These are phyloP conservation scores for Babesia microti DNA, from an alignment of 169 alveolate species.

Conservation along the genomic window DNA sequence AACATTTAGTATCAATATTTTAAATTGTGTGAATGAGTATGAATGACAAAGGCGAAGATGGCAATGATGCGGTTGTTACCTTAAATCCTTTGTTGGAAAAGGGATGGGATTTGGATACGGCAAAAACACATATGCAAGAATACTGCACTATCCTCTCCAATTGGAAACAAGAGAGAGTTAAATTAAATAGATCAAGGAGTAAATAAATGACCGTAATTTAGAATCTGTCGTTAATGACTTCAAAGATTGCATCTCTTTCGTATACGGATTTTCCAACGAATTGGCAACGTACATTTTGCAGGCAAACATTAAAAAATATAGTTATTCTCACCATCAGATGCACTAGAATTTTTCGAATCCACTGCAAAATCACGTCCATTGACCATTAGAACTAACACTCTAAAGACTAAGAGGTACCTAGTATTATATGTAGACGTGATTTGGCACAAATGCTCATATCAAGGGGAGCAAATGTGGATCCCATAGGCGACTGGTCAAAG, in stretches of 20 bases:
- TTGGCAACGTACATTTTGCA: constrained; percentile 68
- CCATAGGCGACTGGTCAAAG: constrained; percentile 86
- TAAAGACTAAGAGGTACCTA: constrained; percentile 70
- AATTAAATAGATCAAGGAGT: constrained; percentile 26
- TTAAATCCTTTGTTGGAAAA: too few species aligned
- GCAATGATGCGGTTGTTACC: too few species aligned
- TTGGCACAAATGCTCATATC: constrained; percentile 79
- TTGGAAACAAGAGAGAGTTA: too few species aligned
- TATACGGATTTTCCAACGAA: constrained; percentile 81
- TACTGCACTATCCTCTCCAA: too few species aligned
- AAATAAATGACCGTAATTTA: constrained; percentile 5
- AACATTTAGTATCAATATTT: too few species aligned
- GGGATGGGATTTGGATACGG: too few species aligned
- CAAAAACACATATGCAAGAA: too few species aligned
- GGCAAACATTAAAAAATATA: constrained; percentile 6
- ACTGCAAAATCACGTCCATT: constrained; percentile 77
- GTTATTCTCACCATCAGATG: constrained; percentile 83
- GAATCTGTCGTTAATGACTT: constrained; percentile 43
- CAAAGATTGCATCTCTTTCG: constrained; percentile 58
- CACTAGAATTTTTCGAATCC: constrained; percentile 81
- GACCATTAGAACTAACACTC: constrained; percentile 82
- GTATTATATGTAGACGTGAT: constrained; percentile 65
- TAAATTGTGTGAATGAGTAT: too few species aligned
- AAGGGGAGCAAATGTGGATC: constrained; percentile 87
- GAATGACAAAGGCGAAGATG: too few species aligned